Base-by-base conservation (phyloP, 306 rosid genomes). In the Heteromeles arbutifolia region DNA sequence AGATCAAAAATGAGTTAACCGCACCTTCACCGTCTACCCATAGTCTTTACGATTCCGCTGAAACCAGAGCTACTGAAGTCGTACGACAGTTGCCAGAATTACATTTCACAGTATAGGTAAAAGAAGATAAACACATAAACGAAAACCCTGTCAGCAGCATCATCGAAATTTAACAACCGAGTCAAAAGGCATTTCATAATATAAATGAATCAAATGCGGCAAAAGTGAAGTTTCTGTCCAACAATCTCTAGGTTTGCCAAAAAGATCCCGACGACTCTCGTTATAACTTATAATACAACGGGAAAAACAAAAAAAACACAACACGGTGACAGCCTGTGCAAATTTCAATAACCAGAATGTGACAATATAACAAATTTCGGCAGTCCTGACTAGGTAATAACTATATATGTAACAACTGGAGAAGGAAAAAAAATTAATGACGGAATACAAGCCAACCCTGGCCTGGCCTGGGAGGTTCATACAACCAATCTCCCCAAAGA, bases 291-390 rank as follows among this genome's bases (percentile, higher is more conserved):
- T 81, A 66, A 65, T 81, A 81, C 84, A 81, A 52, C 56, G 48
- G 19, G 53, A 17, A 32, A 6, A 15, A 8, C 1, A 48, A 15
- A 0, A 68, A 12, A 70, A 76, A 64, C 39, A 54, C 14, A 54
- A 75, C 62, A 81, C 67, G 34, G 52, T 54, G 80, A 82, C 83
- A 76, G 83, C 85, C 94, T 87, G 91, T 90, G 92, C 96, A 87
- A 87, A 79, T 87, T 84, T 86, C 88, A 82, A 87, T 90, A 90
- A 86, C 89, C 92, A 80, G 89, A 84, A 81, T 87, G 87, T 84
- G 82, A 80, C 48, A 53, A 84, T 80, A 87, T 84, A 78, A 90
- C 87, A 86, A 90, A 87, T 83, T 84, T 90, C 87, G 53, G 62
- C 84, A 88, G 92, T 86, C 88, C 80, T 73, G 88, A 82, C 91